Evolutionary conservation across 768 basidiomycete genomes (phyloP).

Genomic region (Stropharia rugosoannulata): DNA sequence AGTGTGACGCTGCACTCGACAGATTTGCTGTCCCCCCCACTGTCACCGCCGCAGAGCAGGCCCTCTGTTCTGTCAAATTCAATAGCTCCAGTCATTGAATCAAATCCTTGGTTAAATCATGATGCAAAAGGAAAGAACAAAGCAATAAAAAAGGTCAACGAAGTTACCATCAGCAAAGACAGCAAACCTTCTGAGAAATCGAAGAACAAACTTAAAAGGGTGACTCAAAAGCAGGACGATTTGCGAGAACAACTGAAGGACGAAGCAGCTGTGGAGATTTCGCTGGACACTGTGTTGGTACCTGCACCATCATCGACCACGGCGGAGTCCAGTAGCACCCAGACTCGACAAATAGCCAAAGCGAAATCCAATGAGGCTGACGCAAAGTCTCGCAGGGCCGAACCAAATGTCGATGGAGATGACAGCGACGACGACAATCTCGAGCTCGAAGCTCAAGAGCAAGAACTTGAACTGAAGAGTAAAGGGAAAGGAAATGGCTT

Average conservation of each 20-base stretch:
- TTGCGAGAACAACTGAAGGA: conserved; percentile 61
- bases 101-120: conserved; percentile 83
- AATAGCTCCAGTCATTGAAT: conserved; percentile 15
- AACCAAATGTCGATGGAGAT: conserved; percentile 42
- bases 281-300: conserved; percentile 51
- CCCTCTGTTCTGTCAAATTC: conserved; percentile 14
- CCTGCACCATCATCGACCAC: conserved; percentile 28
- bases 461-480: conserved; percentile 34
- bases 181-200: conserved; percentile 63
- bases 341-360: neutral
- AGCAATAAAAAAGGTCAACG: conserved; percentile 68
- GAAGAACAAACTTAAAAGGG: conserved; percentile 74
- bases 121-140: conserved; percentile 33
- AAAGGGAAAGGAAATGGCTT: conserved; percentile 47
- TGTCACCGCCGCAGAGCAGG: conserved; percentile 22
- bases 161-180: conserved; percentile 67
- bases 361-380: conserved; percentile 12
- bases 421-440: conserved; percentile 61
- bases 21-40: conserved; percentile 42
- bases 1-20: conserved; percentile 70
- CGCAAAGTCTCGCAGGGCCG: conserved; percentile 37
- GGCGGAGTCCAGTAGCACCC: conserved; percentile 26
- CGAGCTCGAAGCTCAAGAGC: conserved; percentile 73
- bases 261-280: conserved; percentile 81
- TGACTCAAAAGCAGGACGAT: conserved; percentile 51